phyloP scores from a whole-genome alignment of 1,139 yeast genomes.

The Hansenula lynferdii region DNA sequence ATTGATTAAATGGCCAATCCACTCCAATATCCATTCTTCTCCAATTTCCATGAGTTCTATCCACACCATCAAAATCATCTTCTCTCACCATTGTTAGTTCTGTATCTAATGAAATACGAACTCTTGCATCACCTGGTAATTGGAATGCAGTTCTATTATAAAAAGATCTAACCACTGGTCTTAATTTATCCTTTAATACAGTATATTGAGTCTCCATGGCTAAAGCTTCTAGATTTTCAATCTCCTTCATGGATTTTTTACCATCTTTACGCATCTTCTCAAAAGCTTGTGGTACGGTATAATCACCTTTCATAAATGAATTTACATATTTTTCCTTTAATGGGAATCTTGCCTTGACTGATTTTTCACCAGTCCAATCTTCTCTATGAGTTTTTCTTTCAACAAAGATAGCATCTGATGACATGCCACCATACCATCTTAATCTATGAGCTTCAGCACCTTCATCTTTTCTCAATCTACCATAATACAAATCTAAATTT shows the following conservation, averaged over 20 bases:
- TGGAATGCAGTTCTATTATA: conserved; percentile 98
- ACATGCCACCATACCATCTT: conserved; percentile 99
- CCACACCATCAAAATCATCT: conserved; percentile 90
- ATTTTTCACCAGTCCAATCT: conserved; percentile 99
- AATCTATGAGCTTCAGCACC: conserved; percentile 98
- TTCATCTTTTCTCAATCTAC: conserved; percentile 92
- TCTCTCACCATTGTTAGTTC: conserved; percentile 95
- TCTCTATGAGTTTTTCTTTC: conserved; percentile 98
- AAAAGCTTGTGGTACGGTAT: conserved; percentile 84
- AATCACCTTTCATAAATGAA: conserved; percentile 74
- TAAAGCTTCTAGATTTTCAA: conserved; percentile 85
- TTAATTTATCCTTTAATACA: conserved; percentile 71
- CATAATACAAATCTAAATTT: conserved; percentile 86
- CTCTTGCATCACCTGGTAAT: conserved; percentile 98
- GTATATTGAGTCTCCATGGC: conserved; percentile 93
- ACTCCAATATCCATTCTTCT: conserved; percentile 98
- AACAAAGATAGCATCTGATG: conserved; percentile 84
- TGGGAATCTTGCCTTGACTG: conserved; percentile 94
- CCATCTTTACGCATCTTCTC: conserved; percentile 92
- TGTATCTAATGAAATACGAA: conserved; percentile 94
- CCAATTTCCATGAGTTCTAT: conserved; percentile 92
- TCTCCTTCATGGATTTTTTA: conserved; percentile 79
- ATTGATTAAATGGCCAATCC: conserved; percentile 88
- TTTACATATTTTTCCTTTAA: conserved; percentile 89
- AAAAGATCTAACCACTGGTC: conserved; percentile 95